These are phyloP conservation scores for Colletotrichum salicis DNA, from an alignment of 2,329 filamentous ascomycete species.

Conservation along the genomic window DNA sequence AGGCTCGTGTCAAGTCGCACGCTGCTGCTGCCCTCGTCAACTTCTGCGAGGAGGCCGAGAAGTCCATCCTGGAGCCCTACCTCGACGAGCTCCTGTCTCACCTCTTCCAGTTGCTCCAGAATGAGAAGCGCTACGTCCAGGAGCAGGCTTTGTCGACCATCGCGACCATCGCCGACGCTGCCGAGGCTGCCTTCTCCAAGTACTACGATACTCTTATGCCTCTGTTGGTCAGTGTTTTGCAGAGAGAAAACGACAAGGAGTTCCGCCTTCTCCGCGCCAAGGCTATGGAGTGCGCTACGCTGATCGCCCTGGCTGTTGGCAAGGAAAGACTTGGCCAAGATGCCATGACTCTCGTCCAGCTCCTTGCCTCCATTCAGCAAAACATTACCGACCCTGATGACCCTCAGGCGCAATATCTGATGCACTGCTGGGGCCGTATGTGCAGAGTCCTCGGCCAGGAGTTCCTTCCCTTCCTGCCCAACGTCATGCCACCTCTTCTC, in stretches of 20 bases:
- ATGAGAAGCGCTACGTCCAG: slow-evolving; percentile 94
- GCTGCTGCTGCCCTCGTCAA: slow-evolving; percentile 98
- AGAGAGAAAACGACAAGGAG: slow-evolving; percentile 92
- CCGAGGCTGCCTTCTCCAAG: slow-evolving; percentile 91
- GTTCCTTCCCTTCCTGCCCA: slow-evolving; percentile 91
- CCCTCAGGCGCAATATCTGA: slow-evolving; percentile 94
- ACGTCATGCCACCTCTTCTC: slow-evolving; percentile 93
- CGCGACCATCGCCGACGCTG: slow-evolving; percentile 98
- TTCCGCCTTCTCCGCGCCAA: slow-evolving; percentile 91
- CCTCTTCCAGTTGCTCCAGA: slow-evolving; percentile 87
- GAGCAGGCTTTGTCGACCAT: slow-evolving; percentile 98
- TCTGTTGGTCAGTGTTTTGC: slow-evolving; percentile 87
- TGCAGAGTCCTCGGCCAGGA: slow-evolving; percentile 91
- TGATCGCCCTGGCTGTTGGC: slow-evolving; percentile 94
- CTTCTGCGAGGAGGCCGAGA: slow-evolving; percentile 98
- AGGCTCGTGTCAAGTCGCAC: slow-evolving; percentile 95
- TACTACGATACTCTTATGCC: slow-evolving; percentile 98
- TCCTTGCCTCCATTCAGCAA: slow-evolving; percentile 87
- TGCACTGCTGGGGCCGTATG: slow-evolving; percentile 99
- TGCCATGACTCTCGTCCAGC: slow-evolving; percentile 85
- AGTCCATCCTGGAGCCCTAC: slow-evolving; percentile 89
- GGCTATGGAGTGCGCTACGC: slow-evolving; percentile 98
- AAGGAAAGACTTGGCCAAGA: slow-evolving; percentile 91
- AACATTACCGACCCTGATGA: slow-evolving; percentile 91
- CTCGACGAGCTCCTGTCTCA: slow-evolving; percentile 87